Conservation (phyloP, 1,284 basidiomycete genomes). For the Naganishia cerealis region DNA sequence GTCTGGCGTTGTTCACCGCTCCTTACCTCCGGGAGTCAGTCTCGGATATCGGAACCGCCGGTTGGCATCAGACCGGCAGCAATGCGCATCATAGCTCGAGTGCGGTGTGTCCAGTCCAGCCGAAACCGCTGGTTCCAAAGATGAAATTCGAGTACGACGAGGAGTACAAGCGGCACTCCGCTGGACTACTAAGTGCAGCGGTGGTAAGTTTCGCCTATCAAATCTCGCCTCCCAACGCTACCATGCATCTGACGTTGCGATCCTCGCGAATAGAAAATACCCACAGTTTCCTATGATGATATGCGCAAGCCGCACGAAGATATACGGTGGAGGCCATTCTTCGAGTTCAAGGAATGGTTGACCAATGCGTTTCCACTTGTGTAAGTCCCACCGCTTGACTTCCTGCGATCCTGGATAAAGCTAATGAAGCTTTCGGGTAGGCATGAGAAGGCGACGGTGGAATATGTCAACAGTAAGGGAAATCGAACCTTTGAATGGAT, state of each 20-base stretch:
- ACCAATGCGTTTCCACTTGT: constrained; percentile 46
- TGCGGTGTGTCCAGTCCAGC: constrained; percentile 46
- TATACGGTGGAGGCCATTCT: constrained; percentile 51
- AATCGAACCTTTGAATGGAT: neutral
- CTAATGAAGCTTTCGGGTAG: constrained; percentile 28
- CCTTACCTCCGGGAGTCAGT: constrained; percentile 8
- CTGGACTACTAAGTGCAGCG: constrained; percentile 43
- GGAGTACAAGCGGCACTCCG: constrained; percentile 39
- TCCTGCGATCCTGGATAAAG: neutral
- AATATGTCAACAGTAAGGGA: constrained; percentile 53
- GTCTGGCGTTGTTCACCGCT: constrained; percentile 6
- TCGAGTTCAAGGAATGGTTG: constrained; percentile 51
- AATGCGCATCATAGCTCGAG: neutral
- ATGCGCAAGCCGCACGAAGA: constrained; percentile 53
- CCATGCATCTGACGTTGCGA: neutral
- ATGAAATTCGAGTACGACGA: constrained; percentile 42
- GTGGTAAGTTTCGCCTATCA: constrained; percentile 43
- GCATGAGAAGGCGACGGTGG: constrained; percentile 44
- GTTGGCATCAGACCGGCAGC: neutral
- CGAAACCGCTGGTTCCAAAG: constrained; percentile 42
- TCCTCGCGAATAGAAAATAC: constrained; percentile 41
- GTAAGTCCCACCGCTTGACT: constrained; percentile 33
- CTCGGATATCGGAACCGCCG: neutral
- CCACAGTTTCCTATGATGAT: constrained; percentile 51
- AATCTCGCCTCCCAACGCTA: neutral